Evolutionary conservation across 768 basidiomycete genomes (phyloP).

Genomic region (Postia placenta): DNA sequence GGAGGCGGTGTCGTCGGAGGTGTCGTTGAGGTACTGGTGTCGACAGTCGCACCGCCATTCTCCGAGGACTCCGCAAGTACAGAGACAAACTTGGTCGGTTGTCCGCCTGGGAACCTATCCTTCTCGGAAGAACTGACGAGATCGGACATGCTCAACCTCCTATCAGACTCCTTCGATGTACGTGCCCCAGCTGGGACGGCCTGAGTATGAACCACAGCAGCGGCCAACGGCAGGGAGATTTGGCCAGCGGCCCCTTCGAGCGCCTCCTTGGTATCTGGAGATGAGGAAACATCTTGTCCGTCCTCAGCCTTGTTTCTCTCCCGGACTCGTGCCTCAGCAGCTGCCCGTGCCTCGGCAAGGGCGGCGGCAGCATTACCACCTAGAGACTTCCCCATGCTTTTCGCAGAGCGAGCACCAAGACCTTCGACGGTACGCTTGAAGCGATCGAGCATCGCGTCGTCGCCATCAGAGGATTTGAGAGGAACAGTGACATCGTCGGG

Average conservation of each 20-base stretch:
- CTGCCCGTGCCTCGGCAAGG: constrained; percentile 59
- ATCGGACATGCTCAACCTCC: constrained; percentile 55
- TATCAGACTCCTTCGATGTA: constrained; percentile 15
- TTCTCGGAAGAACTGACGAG: constrained; percentile 29
- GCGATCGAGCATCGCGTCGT: constrained; percentile 43
- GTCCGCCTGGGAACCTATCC: constrained; percentile 13
- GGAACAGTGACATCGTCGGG: constrained; percentile 10
- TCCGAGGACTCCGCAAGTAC: constrained; percentile 1
- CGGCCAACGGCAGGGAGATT: neutral
- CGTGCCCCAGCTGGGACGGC: neutral
- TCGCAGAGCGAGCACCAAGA: constrained; percentile 51
- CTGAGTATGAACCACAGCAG: neutral
- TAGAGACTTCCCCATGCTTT: constrained; percentile 56
- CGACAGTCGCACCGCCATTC: constrained; percentile 12
- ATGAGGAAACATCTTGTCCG: neutral
- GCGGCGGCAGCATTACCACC: constrained; percentile 52
- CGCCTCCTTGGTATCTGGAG: constrained; percentile 1
- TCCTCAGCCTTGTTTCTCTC: constrained; percentile 49
- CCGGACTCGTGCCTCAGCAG: constrained; percentile 65
- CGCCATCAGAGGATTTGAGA: neutral
- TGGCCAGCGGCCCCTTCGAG: neutral
- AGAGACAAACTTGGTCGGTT: neutral
- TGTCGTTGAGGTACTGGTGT: constrained; percentile 43
- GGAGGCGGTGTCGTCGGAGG: constrained; percentile 51
- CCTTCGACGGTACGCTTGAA: constrained; percentile 71